Evolutionary conservation across 2,329 filamentous ascomycete genomes (phyloP).

Genomic region (Metarhizium album): DNA sequence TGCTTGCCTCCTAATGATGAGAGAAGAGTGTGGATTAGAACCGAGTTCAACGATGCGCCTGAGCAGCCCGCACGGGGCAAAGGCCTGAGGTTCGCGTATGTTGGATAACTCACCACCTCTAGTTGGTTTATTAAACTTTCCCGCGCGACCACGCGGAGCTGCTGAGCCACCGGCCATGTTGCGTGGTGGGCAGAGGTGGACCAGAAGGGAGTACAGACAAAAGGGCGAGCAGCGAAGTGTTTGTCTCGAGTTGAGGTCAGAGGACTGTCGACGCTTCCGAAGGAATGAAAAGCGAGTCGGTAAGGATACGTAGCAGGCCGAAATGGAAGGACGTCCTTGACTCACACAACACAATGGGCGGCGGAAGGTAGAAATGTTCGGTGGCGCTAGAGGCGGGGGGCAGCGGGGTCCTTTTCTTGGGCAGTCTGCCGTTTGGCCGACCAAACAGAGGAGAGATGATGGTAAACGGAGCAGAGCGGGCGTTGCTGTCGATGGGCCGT

Average conservation of each 20-base stretch:
- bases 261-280: neutral
- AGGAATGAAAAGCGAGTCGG: neutral
- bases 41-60: no score
- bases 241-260: neutral
- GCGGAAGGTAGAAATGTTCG: constrained; percentile 1
- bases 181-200: constrained; percentile 4
- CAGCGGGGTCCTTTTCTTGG: constrained; percentile 24
- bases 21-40: neutral
- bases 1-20: constrained; percentile 68
- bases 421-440: neutral
- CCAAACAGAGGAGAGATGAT: neutral
- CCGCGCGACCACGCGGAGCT: constrained; percentile 63
- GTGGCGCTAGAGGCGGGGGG: constrained; percentile 21
- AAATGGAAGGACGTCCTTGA: neutral
- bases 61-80: no score
- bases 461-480: neutral
- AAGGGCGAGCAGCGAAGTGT: neutral
- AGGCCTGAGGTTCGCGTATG: neutral
- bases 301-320: neutral
- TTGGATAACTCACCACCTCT: constrained; percentile 61
- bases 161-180: constrained; percentile 37
- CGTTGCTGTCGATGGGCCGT: no score
- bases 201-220: neutral
- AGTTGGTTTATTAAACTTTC: constrained; percentile 90
- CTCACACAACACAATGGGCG: neutral